Evolutionary conservation across 306 rosid genomes (phyloP).

Genomic region (Leucaena leucocephala): DNA sequence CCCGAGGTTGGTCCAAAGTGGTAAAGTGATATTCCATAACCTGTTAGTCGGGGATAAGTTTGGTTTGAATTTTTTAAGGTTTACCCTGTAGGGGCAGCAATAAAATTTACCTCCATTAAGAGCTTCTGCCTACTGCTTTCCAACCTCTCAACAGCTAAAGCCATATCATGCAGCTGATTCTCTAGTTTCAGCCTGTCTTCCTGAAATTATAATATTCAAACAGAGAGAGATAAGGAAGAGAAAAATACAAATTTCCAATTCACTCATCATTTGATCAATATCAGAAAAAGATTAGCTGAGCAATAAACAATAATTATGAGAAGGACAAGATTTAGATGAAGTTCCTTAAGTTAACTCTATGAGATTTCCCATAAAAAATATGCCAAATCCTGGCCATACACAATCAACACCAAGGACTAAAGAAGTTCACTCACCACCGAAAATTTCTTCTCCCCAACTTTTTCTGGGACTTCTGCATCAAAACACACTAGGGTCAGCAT

Average conservation of each 20-base stretch:
- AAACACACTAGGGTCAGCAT: conserved; percentile 37
- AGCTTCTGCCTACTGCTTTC: conserved; percentile 96
- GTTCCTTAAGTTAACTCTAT: neutral
- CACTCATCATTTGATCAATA: neutral
- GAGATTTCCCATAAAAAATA: neutral
- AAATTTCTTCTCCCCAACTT: conserved; percentile 52
- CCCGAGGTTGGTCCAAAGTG: neutral
- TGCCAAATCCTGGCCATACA: conserved; percentile 12
- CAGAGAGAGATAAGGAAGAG: conserved; percentile 1
- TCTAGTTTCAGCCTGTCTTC: conserved; percentile 89
- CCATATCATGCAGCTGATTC: conserved; percentile 92
- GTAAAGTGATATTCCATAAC: conserved; percentile 9
- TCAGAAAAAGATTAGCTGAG: conserved; percentile 33
- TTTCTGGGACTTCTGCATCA: conserved; percentile 68
- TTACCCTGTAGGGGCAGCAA: conserved; percentile 1
- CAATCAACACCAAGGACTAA: conserved; percentile 24
- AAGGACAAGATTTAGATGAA: neutral
- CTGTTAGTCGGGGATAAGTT: neutral
- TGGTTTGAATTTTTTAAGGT: neutral
- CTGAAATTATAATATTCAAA: conserved; percentile 44
- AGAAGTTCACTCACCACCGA: conserved; percentile 61
- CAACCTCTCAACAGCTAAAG: conserved; percentile 83
- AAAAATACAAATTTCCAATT: conserved; percentile 11
- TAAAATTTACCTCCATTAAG: conserved; percentile 67
- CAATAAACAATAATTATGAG: conserved; percentile 24